A percentile compares a stretch with the other conserved stretches of the same genome.
These are phyloP conservation scores for Russula ochroleuca DNA, from an alignment of 768 basidiomycete species.

Conservation along the genomic window DNA sequence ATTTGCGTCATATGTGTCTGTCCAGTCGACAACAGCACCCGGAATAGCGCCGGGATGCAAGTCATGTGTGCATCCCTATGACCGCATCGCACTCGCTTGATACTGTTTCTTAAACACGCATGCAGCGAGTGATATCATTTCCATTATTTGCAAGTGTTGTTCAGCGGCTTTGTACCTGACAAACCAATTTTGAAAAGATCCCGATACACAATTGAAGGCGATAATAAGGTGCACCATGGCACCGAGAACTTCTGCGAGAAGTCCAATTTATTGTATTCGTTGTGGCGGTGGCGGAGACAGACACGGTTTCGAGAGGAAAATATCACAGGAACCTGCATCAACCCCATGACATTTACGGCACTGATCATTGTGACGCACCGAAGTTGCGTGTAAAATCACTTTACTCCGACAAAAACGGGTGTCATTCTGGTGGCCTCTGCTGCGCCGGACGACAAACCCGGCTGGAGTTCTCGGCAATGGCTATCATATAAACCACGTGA, in stretches of 20 bases:
- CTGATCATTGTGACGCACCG: constrained; percentile 16
- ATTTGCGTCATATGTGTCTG: constrained; percentile 5
- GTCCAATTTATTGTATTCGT: background rate
- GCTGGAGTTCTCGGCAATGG: too few relatives aligned
- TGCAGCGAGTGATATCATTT: background rate
- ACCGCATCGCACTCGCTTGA: background rate
- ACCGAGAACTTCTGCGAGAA: too few relatives aligned
- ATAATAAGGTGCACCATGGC: constrained; percentile 3
- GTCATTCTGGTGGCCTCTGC: background rate
- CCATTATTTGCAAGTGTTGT: constrained; percentile 3
- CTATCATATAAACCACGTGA: constrained; percentile 11
- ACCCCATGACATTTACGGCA: background rate
- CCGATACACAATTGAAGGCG: background rate
- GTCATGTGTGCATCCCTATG: background rate
- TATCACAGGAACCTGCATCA: background rate
- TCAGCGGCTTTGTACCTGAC: constrained; percentile 9
- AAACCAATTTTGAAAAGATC: background rate
- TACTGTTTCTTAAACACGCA: constrained; percentile 2
- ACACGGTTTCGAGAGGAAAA: background rate
- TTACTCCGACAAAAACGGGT: constrained; percentile 4
- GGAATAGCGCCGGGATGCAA: background rate
- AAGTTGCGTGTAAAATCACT: background rate
- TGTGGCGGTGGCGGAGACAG: background rate
- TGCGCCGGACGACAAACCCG: background rate
- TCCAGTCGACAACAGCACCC: background rate